Percentiles rank a stretch among this genome's conserved stretches.
Conservation (phyloP, 176 grass and related monocot genomes). For the Otatea glauca region DNA sequence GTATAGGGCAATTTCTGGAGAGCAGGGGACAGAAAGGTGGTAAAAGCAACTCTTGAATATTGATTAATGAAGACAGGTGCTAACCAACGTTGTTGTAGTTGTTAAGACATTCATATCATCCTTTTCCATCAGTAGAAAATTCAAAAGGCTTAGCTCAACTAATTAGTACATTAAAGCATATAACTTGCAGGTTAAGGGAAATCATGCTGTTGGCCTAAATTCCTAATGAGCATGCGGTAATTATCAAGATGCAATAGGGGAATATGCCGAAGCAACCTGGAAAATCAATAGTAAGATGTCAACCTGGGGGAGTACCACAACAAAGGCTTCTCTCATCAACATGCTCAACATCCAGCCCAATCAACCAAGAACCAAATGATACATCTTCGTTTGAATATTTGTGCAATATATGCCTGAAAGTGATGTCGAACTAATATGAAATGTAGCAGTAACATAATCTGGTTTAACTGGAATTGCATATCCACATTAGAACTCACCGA, state of each 20-base stretch:
- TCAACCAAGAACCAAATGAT: constrained; percentile 85
- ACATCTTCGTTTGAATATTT: constrained; percentile 92
- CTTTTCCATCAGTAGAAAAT: constrained; percentile 26
- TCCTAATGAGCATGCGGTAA: constrained; percentile 25
- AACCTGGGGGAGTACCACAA: constrained; percentile 85
- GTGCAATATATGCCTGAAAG: constrained; percentile 78
- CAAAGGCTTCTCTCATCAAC: constrained; percentile 87
- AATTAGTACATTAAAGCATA: constrained; percentile 41
- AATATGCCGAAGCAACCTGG: constrained; percentile 6
- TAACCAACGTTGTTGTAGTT: constrained; percentile 12
- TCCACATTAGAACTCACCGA: constrained; percentile 48
- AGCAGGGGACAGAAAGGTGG: constrained; percentile 42
- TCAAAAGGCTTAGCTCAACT: constrained; percentile 20
- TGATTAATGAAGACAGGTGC: constrained; percentile 33
- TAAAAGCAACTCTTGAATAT: constrained; percentile 32
- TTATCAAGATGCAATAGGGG: constrained; percentile 9
- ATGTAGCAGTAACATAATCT: not conserved
- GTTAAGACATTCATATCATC: constrained; percentile 42
- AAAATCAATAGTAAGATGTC: not conserved
- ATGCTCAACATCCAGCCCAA: constrained; percentile 84
- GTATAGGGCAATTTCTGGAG: constrained; percentile 32
- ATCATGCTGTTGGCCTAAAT: not conserved
- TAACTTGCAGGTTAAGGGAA: constrained; percentile 41
- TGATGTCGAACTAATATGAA: constrained; percentile 9
- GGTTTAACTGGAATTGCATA: constrained; percentile 15